Percentiles rank a stretch among this genome's conserved stretches.
Conservation (phyloP, 208 protist genomes). For the Chromosphaera perkinsii region DNA sequence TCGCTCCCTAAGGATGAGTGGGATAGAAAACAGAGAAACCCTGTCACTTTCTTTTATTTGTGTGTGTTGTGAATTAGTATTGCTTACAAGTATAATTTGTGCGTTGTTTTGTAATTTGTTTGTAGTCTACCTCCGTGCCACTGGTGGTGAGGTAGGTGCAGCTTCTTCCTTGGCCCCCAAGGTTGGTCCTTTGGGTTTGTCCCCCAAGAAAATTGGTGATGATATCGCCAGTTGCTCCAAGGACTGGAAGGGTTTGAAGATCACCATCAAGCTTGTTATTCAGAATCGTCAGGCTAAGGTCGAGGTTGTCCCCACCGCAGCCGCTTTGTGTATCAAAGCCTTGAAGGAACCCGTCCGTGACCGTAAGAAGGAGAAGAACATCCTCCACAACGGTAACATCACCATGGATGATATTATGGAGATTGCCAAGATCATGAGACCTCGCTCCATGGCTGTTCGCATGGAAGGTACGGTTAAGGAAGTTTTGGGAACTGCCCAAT, state of each 20-base stretch:
- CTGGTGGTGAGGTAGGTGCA: conserved; percentile 94
- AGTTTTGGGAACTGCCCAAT: conserved; percentile 94
- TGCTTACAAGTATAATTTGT: background rate
- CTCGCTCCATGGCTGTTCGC: conserved; percentile 83
- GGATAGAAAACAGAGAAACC: too few relatives aligned
- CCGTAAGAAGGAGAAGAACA: conserved; percentile 99
- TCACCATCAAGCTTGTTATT: conserved; percentile 94
- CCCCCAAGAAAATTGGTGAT: conserved; percentile 98
- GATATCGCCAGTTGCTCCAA: conserved; percentile 96
- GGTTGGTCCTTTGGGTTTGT: conserved; percentile 97
- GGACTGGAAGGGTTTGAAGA: conserved; percentile 93
- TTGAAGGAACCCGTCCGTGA: conserved; percentile 97
- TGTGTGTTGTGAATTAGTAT: background rate
- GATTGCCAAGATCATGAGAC: conserved; percentile 87
- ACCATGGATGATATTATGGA: conserved; percentile 90
- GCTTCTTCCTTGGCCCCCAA: conserved; percentile 95
- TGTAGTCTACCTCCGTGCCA: conserved; percentile 87
- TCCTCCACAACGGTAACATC: conserved; percentile 97
- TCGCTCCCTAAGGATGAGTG: too few relatives aligned
- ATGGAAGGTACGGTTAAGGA: conserved; percentile 92
- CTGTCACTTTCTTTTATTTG: background rate
- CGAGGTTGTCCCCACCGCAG: conserved; percentile 87
- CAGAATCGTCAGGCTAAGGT: conserved; percentile 96
- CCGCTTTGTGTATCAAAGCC: conserved; percentile 92
- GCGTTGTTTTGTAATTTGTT: conserved; percentile 30